phyloP scores from a whole-genome alignment of 345 rosid species.

The Excoecaria agallocha region DNA sequence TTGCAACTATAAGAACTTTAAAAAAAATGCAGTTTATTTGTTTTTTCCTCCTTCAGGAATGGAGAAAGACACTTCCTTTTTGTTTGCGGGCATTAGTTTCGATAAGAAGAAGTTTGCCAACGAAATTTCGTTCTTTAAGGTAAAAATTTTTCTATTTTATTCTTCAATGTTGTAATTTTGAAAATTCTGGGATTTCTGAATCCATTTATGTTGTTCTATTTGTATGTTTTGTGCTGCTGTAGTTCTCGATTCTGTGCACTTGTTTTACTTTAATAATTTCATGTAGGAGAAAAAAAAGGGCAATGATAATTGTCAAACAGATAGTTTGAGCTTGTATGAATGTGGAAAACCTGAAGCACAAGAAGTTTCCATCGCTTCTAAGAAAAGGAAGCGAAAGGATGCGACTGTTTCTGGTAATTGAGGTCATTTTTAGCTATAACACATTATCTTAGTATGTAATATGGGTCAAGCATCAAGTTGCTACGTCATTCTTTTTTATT shows the following conservation, averaged over 20 bases:
- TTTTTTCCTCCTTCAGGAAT: conserved; percentile 25
- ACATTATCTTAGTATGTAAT: background rate
- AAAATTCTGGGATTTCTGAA: background rate
- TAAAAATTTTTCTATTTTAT: conserved; percentile 5
- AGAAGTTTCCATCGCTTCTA: conserved; percentile 28
- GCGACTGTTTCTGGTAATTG: conserved; percentile 44
- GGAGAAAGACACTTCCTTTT: conserved; percentile 64
- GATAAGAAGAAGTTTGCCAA: conserved; percentile 56
- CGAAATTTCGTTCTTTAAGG: conserved; percentile 67
- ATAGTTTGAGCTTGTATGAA: conserved; percentile 38
- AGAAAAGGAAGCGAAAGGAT: conserved; percentile 59
- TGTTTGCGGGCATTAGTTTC: conserved; percentile 73
- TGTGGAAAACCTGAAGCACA: conserved; percentile 35
- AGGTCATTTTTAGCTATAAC: background rate
- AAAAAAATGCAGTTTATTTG: background rate
- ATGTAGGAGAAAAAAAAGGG: conserved; percentile 40
- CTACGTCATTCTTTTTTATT: background rate
- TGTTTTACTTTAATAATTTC: background rate
- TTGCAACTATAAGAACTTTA: background rate
- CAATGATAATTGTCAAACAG: conserved; percentile 22
- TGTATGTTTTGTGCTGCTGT: background rate
- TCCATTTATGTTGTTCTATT: background rate
- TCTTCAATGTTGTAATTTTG: background rate
- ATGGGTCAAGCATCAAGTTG: background rate
- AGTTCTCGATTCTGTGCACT: background rate